Evolutionary conservation across 1,284 basidiomycete genomes (phyloP), one percentile per base, ranked within the genome.

Genomic region (Coriolopsis trogii): DNA sequence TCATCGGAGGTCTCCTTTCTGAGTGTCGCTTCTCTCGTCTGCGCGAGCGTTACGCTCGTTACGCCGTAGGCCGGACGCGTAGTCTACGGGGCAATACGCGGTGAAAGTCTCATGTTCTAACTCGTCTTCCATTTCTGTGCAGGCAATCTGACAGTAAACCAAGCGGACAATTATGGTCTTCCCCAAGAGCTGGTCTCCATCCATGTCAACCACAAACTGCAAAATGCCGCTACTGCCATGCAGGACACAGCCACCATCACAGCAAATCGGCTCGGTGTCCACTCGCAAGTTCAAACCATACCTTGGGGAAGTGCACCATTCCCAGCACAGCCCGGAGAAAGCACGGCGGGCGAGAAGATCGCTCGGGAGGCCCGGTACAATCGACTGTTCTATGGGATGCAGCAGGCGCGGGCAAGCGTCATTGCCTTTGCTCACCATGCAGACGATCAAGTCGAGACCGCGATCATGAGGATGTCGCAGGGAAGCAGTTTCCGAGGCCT

Each of bases 371-470:
- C 81, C 18, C 78, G 89, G 23, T 84, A 84, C 58, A 71, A 73
- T 40, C 49, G 77, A 5, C 63, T 92, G 26, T 81, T 86, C 56
- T 53, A 74, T 7, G 69, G 61, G 0, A 79, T 91, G 79, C 65
- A 64, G 2, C 53, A 59, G 2, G 53, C 66, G 0, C 62, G 72
- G 0, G 66, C 74, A 3, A 58, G 72, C 16, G 65, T 75, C 12
- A 64, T 90, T 47, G 85, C 85, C 1, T 77, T 85, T 42, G 89
- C 79, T 0, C 89, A 92, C 59, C 89, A 92, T 61, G 77, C 78
- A 3, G 89, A 92, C 62, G 89, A 92, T 62, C 89, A 91, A 62
- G 77, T 90, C 7, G 89, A 92, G 66, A 92, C 89, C 0, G 76
- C 81, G 21, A 69, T 92, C 38, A 84, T 91, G 76, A 81, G 90